Percentiles rank a stretch among this genome's conserved stretches.
Conservation (phyloP, 768 basidiomycete species). For the Boletus subcaerulescens region DNA sequence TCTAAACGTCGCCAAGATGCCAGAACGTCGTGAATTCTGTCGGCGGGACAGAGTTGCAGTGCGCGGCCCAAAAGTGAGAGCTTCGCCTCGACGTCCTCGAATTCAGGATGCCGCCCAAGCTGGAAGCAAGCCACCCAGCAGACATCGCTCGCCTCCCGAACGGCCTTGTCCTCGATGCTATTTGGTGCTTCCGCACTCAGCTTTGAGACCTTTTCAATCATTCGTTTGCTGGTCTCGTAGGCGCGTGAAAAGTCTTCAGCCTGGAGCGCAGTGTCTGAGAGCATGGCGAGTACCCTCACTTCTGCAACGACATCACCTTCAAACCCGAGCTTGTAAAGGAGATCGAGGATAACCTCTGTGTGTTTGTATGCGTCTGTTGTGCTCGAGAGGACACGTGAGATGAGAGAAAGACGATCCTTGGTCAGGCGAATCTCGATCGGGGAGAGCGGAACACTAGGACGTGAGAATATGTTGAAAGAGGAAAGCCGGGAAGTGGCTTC, state of each 20-base stretch:
- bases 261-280: constrained; percentile 83
- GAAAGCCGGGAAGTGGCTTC: constrained; percentile 94
- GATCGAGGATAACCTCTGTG: constrained; percentile 86
- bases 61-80: constrained; percentile 74
- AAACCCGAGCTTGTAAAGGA: constrained; percentile 86
- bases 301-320: constrained; percentile 68
- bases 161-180: constrained; percentile 36
- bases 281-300: constrained; percentile 84
- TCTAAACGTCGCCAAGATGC: constrained; percentile 74
- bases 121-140: constrained; percentile 91
- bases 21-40: constrained; percentile 76
- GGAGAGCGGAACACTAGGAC: constrained; percentile 72
- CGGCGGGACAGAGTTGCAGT: constrained; percentile 81
- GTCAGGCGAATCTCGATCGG: constrained; percentile 93
- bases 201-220: constrained; percentile 61
- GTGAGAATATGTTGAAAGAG: constrained; percentile 84
- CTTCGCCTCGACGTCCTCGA: constrained; percentile 62
- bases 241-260: constrained; percentile 76
- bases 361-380: constrained; percentile 90
- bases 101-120: constrained; percentile 81
- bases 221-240: constrained; percentile 65
- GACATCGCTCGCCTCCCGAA: constrained; percentile 68
- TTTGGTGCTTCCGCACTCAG: constrained; percentile 38
- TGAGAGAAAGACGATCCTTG: constrained; percentile 82
- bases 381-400: constrained; percentile 80